A percentile compares a stretch with the other conserved stretches of the same genome.
Evolutionary conservation across 345 rosid genomes (phyloP).

Genomic region (Murraya paniculata): DNA sequence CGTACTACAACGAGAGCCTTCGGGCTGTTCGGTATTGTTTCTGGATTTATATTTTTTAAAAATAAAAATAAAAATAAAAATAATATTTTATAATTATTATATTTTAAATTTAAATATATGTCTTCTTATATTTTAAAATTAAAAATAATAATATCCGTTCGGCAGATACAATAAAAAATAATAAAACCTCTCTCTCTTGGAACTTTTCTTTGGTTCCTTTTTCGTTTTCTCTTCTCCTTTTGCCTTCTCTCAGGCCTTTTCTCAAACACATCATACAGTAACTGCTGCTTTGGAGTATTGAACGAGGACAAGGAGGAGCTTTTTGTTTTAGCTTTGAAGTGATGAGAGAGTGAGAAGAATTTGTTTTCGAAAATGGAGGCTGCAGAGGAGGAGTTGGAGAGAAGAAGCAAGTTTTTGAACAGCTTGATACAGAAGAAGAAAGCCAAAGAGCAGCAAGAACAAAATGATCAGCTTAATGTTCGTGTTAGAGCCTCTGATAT

Average conservation of each 20-base stretch:
- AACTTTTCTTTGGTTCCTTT: neutral
- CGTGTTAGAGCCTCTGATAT: conserved; percentile 88
- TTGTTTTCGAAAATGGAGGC: conserved; percentile 51
- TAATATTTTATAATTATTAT: too few species aligned
- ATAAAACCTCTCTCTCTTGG: neutral
- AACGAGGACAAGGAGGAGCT: neutral
- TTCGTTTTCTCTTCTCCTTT: neutral
- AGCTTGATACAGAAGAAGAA: conserved; percentile 92
- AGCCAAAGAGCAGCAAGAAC: conserved; percentile 60
- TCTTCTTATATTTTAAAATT: too few species aligned
- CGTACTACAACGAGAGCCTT: neutral
- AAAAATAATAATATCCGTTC: too few species aligned
- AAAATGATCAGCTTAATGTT: conserved; percentile 49
- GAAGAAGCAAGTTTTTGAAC: conserved; percentile 84
- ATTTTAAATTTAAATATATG: too few species aligned
- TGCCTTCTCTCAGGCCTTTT: conserved; percentile 23
- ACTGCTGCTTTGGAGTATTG: conserved; percentile 14
- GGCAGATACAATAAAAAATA: too few species aligned
- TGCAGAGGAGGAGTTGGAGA: conserved; percentile 92
- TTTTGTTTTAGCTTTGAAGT: conserved; percentile 14
- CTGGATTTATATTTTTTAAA: too few species aligned
- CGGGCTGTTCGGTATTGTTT: too few species aligned
- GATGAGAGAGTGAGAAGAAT: conserved; percentile 25
- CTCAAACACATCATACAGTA: conserved; percentile 25
- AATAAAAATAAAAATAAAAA: too few species aligned